Conservation (phyloP, 306 rosid genomes). For the Casuarina glauca region DNA sequence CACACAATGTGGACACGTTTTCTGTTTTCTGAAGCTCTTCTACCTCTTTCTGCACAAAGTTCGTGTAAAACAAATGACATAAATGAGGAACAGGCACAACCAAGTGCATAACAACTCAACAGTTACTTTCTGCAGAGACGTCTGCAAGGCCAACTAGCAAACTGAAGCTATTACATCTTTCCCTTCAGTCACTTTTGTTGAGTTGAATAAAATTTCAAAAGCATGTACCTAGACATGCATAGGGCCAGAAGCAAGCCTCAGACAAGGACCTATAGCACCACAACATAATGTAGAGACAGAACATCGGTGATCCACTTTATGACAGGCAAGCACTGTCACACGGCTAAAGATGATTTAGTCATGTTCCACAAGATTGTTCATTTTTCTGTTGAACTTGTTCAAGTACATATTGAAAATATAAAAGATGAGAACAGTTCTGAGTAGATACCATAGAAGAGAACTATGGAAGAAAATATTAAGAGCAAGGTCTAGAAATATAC, state of each 20-base stretch:
- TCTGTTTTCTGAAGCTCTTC: conserved; percentile 65
- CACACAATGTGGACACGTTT: conserved; percentile 60
- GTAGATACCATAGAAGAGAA: not conserved
- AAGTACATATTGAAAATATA: not conserved
- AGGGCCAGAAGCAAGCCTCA: not conserved
- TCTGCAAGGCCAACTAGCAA: not conserved
- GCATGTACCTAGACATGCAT: not conserved
- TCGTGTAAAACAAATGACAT: conserved; percentile 10
- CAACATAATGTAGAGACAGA: not conserved
- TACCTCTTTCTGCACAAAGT: conserved; percentile 63
- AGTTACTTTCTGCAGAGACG: conserved; percentile 15
- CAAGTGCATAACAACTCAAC: not conserved
- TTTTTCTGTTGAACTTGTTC: not conserved
- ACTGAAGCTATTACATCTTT: not conserved
- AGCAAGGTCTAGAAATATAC: not conserved
- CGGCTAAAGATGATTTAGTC: not conserved
- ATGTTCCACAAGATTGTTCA: not conserved
- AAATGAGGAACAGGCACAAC: conserved; percentile 11
- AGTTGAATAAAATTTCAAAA: not conserved
- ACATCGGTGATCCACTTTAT: not conserved
- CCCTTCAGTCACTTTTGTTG: not conserved
- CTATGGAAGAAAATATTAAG: conserved; percentile 6
- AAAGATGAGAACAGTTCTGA: not conserved
- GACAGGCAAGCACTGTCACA: not conserved
- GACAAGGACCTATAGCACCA: not conserved